Percentiles rank a stretch among this genome's conserved stretches.
phyloP scores from a whole-genome alignment of 768 basidiomycete genomes.

The Suillus cothurnatus region DNA sequence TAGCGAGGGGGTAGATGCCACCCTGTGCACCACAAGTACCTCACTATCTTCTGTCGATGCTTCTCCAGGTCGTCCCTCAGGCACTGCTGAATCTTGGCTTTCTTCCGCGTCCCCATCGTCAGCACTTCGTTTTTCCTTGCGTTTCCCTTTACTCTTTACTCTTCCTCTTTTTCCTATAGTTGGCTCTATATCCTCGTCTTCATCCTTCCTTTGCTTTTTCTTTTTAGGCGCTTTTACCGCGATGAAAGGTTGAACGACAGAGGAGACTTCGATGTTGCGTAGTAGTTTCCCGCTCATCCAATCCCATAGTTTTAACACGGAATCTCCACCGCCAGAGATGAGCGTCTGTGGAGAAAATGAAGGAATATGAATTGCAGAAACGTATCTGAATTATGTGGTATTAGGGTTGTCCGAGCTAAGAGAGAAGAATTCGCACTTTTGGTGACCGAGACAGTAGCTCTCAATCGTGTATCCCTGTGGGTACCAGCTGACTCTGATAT shows the following conservation, averaged over 20 bases:
- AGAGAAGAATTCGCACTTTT: conserved; percentile 53
- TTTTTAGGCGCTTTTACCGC: conserved; percentile 34
- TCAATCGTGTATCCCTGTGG: conserved; percentile 88
- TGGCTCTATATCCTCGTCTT: conserved; percentile 23
- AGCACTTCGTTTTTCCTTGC: conserved; percentile 24
- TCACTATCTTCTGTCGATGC: conserved; percentile 26
- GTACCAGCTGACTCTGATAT: conserved; percentile 89
- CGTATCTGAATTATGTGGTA: conserved; percentile 54
- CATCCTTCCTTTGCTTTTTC: conserved; percentile 31
- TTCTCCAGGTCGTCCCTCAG: background rate
- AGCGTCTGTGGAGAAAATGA: conserved; percentile 46
- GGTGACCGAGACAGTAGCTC: conserved; percentile 83
- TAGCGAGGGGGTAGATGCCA: conserved; percentile 47
- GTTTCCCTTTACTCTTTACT: conserved; percentile 20
- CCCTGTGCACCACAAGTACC: conserved; percentile 59
- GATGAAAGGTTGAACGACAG: conserved; percentile 51
- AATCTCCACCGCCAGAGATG: conserved; percentile 90
- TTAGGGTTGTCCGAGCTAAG: background rate
- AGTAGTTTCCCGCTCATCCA: conserved; percentile 66
- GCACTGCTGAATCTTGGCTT: conserved; percentile 13
- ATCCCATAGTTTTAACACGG: conserved; percentile 74
- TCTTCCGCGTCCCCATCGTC: conserved; percentile 26
- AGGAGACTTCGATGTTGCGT: conserved; percentile 53
- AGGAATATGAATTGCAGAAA: conserved; percentile 81
- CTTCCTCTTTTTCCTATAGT: conserved; percentile 16